phyloP scores from a whole-genome alignment of 768 basidiomycete genomes.

The Russula earlei region DNA sequence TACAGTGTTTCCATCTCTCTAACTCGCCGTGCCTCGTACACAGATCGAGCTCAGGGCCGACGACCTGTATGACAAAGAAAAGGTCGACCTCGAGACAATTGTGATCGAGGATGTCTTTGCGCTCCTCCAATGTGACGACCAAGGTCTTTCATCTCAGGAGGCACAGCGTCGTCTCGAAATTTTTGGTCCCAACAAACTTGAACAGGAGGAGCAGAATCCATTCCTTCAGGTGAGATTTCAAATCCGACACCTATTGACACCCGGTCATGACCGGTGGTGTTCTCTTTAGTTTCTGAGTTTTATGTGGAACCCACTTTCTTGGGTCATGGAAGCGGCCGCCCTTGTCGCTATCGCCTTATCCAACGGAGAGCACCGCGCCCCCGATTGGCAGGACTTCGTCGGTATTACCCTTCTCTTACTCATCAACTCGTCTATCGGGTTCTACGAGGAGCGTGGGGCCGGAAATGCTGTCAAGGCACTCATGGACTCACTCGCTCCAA shows the following conservation, averaged over 20 bases:
- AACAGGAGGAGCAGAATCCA: constrained; percentile 82
- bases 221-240: constrained; percentile 33
- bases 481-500: constrained; percentile 98
- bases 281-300: constrained; percentile 70
- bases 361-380: constrained; percentile 77
- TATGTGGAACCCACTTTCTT: constrained; percentile 99
- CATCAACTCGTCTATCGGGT: constrained; percentile 95
- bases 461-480: constrained; percentile 99
- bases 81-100: constrained; percentile 96
- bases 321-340: constrained; percentile 99
- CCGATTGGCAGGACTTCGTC: constrained; percentile 96
- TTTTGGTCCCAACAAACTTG: constrained; percentile 94
- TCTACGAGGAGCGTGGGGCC: constrained; percentile 95
- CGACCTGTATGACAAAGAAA: constrained; percentile 96
- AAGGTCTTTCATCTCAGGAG: constrained; percentile 69
- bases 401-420: constrained; percentile 89
- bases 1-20: neutral
- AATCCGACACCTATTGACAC: neutral
- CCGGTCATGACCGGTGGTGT: neutral
- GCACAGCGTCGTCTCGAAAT: constrained; percentile 77
- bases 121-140: constrained; percentile 82
- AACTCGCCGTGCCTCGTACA: neutral
- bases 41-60: constrained; percentile 85
- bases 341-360: constrained; percentile 92
- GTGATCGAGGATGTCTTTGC: constrained; percentile 96